phyloP scores from a whole-genome alignment of 768 basidiomycete genomes.

The Suillus occidentalis region DNA sequence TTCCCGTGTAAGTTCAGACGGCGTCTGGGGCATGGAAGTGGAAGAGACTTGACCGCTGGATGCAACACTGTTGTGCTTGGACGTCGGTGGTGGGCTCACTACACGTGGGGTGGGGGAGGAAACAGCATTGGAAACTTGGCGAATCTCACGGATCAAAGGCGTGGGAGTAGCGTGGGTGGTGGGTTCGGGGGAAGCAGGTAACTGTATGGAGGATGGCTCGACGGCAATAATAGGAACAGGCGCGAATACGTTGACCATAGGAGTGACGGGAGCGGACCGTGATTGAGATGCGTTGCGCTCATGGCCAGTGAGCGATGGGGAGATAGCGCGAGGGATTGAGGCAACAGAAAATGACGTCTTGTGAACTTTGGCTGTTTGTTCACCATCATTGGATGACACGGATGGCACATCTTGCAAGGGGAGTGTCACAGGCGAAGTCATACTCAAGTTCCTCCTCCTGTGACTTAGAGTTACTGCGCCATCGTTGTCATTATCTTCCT shows the following conservation, averaged over 20 bases:
- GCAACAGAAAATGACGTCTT: constrained; percentile 16
- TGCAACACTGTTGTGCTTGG: constrained; percentile 44
- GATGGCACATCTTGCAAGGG: constrained; percentile 20
- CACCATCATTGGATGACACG: constrained; percentile 10
- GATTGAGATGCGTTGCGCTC: constrained; percentile 16
- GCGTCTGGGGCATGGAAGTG: constrained; percentile 17
- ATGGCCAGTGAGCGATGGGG: not conserved
- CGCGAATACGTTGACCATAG: constrained; percentile 23
- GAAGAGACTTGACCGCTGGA: constrained; percentile 27
- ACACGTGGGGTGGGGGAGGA: constrained; percentile 18
- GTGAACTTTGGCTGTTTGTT: constrained; percentile 19
- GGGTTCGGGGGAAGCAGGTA: constrained; percentile 24
- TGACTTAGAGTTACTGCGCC: constrained; percentile 25
- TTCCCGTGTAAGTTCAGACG: constrained; percentile 21
- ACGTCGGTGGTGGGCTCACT: constrained; percentile 29
- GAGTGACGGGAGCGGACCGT: constrained; percentile 28
- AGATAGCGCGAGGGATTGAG: constrained; percentile 16
- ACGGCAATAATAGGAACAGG: constrained; percentile 26
- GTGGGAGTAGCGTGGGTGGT: constrained; percentile 22
- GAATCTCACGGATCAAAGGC: constrained; percentile 16
- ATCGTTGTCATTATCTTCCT: constrained; percentile 43
- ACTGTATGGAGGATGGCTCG: constrained; percentile 20
- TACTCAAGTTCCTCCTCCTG: constrained; percentile 22
- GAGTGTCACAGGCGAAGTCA: constrained; percentile 36
- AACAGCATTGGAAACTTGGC: constrained; percentile 29